Conservation (phyloP, 495 filamentous ascomycete genomes). For the Penicillium turbatum region DNA sequence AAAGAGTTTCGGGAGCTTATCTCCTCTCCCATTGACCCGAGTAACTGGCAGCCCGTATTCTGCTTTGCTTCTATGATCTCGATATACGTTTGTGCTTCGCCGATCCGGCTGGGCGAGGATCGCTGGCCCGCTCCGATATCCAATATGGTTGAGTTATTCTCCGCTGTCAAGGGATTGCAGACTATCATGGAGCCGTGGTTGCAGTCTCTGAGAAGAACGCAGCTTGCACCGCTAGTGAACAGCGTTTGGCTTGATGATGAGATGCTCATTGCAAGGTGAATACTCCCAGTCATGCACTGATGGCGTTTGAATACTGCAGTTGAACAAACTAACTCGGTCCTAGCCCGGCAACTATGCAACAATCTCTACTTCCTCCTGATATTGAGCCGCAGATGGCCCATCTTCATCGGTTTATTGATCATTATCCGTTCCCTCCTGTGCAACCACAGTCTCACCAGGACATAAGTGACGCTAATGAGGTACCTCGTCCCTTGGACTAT, state of each 20-base stretch:
- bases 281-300: not conserved
- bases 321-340: not conserved
- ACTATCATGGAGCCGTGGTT: conserved; percentile 22
- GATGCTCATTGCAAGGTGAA: conserved; percentile 17
- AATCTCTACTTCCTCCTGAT: conserved; percentile 20
- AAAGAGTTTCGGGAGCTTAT: conserved; percentile 24
- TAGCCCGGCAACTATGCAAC: conserved; percentile 9
- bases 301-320: not conserved
- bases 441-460: conserved; percentile 7
- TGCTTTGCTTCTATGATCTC: conserved; percentile 38
- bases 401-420: conserved; percentile 18
- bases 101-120: conserved; percentile 19
- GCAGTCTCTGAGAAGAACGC: conserved; percentile 10
- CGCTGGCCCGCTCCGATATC: conserved; percentile 20
- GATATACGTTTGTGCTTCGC: conserved; percentile 32
- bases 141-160: conserved; percentile 19
- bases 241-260: conserved; percentile 17
- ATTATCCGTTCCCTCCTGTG: conserved; percentile 13
- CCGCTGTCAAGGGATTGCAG: conserved; percentile 18
- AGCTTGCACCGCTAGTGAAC: conserved; percentile 20
- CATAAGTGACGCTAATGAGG: not conserved
- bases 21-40: conserved; percentile 24
- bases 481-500: not conserved
- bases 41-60: conserved; percentile 38
- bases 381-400: conserved; percentile 13